Conservation (phyloP, 441 rosid species). For the Flueggea neowawraea region DNA sequence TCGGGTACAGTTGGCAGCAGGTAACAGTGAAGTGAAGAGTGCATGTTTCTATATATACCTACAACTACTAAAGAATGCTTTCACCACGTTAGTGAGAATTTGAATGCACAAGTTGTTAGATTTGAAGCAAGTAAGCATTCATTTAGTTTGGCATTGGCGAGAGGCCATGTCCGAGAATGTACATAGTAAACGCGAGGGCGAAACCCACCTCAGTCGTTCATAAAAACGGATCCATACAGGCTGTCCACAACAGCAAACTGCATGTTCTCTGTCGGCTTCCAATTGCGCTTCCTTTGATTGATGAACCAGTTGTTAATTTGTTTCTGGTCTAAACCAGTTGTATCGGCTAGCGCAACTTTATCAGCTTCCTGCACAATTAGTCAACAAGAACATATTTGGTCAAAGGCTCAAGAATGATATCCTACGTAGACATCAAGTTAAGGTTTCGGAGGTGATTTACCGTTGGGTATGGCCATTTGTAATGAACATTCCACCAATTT, state of each 20-base stretch:
- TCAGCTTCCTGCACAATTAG: conserved; percentile 42
- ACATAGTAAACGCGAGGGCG: neutral
- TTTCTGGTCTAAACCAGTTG: conserved; percentile 58
- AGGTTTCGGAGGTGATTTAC: conserved; percentile 25
- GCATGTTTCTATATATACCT: too few species aligned
- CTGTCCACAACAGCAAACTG: conserved; percentile 43
- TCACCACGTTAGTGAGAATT: too few species aligned
- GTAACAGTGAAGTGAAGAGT: too few species aligned
- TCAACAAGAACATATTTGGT: neutral
- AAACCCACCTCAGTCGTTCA: conserved; percentile 12
- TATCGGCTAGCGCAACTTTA: conserved; percentile 41
- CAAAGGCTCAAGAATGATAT: neutral
- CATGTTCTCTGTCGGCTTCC: conserved; percentile 59
- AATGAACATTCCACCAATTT: conserved; percentile 64
- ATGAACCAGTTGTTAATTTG: too few species aligned
- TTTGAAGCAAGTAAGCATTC: too few species aligned
- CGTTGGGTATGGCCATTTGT: conserved; percentile 78
- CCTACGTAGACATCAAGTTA: neutral
- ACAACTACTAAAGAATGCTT: too few species aligned
- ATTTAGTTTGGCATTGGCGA: too few species aligned
- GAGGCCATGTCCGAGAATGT: conserved; percentile 12
- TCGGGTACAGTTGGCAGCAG: too few species aligned
- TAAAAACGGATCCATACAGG: conserved; percentile 26
- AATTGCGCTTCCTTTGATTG: conserved; percentile 67
- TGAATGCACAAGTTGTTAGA: too few species aligned